Evolutionary conservation across 257 asterid genomes (phyloP).

Genomic region (Nicotiana otophora): DNA sequence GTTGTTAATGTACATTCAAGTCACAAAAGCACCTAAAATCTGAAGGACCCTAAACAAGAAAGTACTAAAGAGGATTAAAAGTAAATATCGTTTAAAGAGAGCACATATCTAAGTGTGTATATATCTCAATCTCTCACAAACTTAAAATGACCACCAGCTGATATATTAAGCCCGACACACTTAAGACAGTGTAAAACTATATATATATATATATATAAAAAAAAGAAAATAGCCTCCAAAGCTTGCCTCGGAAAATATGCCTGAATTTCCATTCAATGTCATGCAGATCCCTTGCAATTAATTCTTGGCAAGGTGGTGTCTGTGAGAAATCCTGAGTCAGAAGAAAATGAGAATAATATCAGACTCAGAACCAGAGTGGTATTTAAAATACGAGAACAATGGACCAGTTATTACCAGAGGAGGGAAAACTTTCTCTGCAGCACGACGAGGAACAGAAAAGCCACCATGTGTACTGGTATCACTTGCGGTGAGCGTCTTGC

Average conservation of each 20-base stretch:
- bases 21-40: neutral
- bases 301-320: slow-evolving; percentile 94
- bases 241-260: slow-evolving; percentile 83
- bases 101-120: neutral
- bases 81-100: neutral
- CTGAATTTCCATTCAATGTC: slow-evolving; percentile 96
- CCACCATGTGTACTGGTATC: slow-evolving; percentile 99
- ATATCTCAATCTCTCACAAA: neutral
- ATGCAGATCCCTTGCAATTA: slow-evolving; percentile 95
- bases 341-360: slow-evolving; percentile 8
- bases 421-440: slow-evolving; percentile 99
- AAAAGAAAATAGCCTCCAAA: neutral
- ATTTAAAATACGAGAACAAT: neutral
- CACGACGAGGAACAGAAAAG: slow-evolving; percentile 98
- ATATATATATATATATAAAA: no score
- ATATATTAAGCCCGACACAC: neutral
- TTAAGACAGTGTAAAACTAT: neutral
- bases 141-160: neutral
- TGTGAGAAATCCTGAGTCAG: slow-evolving; percentile 71
- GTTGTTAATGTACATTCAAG: neutral
- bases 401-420: slow-evolving; percentile 54
- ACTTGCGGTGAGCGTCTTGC: slow-evolving; percentile 97
- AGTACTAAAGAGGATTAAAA: neutral
- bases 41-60: neutral
- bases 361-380: neutral